Evolutionary conservation across 768 basidiomycete species (phyloP).

Genomic region (Tricholoma matsutake): DNA sequence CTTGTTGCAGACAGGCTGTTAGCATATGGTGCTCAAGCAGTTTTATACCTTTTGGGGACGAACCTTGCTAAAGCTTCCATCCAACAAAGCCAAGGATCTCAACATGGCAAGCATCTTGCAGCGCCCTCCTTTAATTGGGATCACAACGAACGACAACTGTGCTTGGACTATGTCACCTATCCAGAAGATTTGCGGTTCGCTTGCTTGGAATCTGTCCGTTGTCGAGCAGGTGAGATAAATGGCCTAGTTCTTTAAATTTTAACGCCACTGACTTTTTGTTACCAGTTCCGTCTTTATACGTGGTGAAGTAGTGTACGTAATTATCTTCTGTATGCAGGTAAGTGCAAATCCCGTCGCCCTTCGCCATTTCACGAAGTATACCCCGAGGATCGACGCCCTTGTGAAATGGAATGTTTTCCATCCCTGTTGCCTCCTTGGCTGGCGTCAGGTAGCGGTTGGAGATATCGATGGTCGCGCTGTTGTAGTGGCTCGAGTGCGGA

Average conservation of each 20-base stretch:
- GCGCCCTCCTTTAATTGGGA: background rate
- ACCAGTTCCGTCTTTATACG: background rate
- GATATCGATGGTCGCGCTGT: too few species aligned
- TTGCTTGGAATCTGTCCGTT: background rate
- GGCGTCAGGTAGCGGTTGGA: too few species aligned
- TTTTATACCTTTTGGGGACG: too few species aligned
- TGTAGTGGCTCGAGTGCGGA: too few species aligned
- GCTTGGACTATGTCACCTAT: background rate
- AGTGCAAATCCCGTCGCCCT: background rate
- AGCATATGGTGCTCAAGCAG: background rate
- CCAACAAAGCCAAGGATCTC: background rate
- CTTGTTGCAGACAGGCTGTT: background rate
- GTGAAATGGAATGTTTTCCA: slow-evolving; percentile 2
- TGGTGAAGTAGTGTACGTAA: slow-evolving; percentile 6
- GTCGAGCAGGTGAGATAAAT: background rate
- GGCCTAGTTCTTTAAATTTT: too few species aligned
- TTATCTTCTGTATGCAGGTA: slow-evolving; percentile 15
- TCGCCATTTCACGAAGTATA: background rate
- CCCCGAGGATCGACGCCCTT: slow-evolving; percentile 5
- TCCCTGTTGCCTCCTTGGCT: too few species aligned
- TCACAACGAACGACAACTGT: background rate
- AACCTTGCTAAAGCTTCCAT: background rate
- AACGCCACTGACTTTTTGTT: background rate
- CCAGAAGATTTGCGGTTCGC: background rate
- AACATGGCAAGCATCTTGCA: background rate